Evolutionary conservation across 768 basidiomycete genomes (phyloP).

Genomic region (Russula sp.): DNA sequence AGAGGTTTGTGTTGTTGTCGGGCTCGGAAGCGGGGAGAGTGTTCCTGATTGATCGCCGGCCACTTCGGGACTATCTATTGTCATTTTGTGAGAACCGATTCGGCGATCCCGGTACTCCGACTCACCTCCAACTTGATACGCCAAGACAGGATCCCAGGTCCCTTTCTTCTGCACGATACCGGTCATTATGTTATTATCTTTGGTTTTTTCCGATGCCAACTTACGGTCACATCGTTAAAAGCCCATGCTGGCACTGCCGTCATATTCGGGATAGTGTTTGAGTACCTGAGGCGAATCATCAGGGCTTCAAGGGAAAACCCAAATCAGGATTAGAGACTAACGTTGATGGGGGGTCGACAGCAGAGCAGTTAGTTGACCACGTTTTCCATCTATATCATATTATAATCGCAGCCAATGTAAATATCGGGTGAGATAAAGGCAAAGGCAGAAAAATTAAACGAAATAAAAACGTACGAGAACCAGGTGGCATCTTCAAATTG

Average conservation of each 20-base stretch:
- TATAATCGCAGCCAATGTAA: not conserved
- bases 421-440: not conserved
- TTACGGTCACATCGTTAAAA: conserved; percentile 19
- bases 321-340: not conserved
- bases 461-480: conserved; percentile 27
- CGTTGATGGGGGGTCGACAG: conserved; percentile 7
- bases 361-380: conserved; percentile 5
- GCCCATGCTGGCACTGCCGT: conserved; percentile 21
- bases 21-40: not conserved
- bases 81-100: not conserved
- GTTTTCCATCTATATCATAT: conserved; percentile 7
- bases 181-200: not conserved
- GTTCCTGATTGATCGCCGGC: not conserved
- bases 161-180: not conserved
- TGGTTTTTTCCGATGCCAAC: not conserved
- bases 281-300: conserved; percentile 4
- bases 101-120: not conserved
- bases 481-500: conserved; percentile 25
- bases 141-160: conserved; percentile 10
- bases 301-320: not conserved
- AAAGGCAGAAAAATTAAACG: too few relatives aligned
- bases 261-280: not conserved
- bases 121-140: conserved; percentile 17
- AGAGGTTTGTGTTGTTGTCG: conserved; percentile 8
- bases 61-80: conserved; percentile 1